Evolutionary conservation across 768 basidiomycete species (phyloP).

Genomic region (Sporobolomyces pararoseus): DNA sequence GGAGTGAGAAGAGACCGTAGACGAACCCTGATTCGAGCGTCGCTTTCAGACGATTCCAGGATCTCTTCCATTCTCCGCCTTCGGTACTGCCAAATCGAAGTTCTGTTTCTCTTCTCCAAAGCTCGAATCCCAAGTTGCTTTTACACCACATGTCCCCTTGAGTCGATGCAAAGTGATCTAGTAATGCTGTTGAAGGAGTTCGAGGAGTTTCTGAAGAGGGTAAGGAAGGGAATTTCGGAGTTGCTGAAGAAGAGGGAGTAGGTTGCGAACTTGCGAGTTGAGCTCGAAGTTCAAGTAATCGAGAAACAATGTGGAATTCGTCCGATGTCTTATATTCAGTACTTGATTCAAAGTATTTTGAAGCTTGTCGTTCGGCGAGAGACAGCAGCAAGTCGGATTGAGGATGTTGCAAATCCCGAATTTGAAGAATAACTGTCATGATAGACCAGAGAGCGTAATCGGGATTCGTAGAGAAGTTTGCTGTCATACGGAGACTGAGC

Average conservation of each 20-base stretch:
- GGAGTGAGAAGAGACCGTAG: neutral
- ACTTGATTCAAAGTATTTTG: neutral
- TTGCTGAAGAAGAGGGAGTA: neutral
- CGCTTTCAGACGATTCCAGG: constrained; percentile 7
- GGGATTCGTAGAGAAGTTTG: constrained; percentile 19
- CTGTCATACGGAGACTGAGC: constrained; percentile 27
- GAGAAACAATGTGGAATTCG: constrained; percentile 35
- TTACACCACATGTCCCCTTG: constrained; percentile 33
- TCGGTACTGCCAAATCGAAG: constrained; percentile 20
- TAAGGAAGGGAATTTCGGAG: constrained; percentile 20
- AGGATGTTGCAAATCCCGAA: constrained; percentile 19
- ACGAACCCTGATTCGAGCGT: constrained; percentile 36
- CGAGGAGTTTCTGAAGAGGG: neutral
- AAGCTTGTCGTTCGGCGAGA: constrained; percentile 33
- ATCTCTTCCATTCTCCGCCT: constrained; percentile 10
- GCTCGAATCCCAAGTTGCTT: constrained; percentile 36
- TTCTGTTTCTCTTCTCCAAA: constrained; percentile 38
- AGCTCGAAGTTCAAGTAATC: constrained; percentile 36
- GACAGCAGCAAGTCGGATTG: constrained; percentile 27
- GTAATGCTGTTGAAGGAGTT: neutral
- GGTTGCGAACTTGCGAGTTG: neutral
- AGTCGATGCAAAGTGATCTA: constrained; percentile 27
- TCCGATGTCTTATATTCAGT: constrained; percentile 22
- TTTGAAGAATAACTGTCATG: constrained; percentile 25
- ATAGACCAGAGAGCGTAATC: constrained; percentile 39